A percentile compares a stretch with the other conserved stretches of the same genome.
phyloP scores from a whole-genome alignment of 768 basidiomycete species.

The Boletus rubescentipes region DNA sequence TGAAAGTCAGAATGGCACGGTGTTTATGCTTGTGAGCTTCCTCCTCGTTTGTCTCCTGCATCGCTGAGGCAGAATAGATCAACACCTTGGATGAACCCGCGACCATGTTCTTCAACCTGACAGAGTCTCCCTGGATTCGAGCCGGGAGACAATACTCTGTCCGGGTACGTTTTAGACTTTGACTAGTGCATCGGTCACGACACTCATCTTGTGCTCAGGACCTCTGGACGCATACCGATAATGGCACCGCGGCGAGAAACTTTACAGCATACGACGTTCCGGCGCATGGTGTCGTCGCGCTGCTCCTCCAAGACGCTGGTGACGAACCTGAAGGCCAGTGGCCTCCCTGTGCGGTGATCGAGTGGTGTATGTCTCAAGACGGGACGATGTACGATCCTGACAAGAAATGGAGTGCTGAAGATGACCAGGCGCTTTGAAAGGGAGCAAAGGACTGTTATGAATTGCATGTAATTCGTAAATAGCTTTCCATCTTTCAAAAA shows the following conservation, averaged over 20 bases:
- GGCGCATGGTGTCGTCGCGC: slow-evolving; percentile 66
- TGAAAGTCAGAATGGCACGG: slow-evolving; percentile 58
- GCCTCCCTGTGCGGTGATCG: slow-evolving; percentile 55
- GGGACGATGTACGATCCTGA: slow-evolving; percentile 43
- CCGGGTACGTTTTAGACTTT: slow-evolving; percentile 41
- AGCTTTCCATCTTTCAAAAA: no score
- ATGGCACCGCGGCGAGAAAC: slow-evolving; percentile 62
- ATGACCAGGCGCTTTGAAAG: slow-evolving; percentile 3
- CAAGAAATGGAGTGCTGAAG: slow-evolving; percentile 25
- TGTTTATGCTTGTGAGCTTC: slow-evolving; percentile 58
- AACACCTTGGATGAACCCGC: slow-evolving; percentile 58
- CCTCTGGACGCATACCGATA: slow-evolving; percentile 70
- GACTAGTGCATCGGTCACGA: neutral
- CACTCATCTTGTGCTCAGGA: slow-evolving; percentile 42
- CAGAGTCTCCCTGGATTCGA: slow-evolving; percentile 70
- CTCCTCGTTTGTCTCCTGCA: neutral
- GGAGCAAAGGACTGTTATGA: neutral
- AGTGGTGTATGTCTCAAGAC: slow-evolving; percentile 61
- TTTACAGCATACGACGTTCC: slow-evolving; percentile 55
- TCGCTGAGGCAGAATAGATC: slow-evolving; percentile 39
- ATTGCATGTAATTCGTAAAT: neutral
- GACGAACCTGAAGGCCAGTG: slow-evolving; percentile 59
- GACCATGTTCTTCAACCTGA: slow-evolving; percentile 59
- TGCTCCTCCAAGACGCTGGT: slow-evolving; percentile 64
- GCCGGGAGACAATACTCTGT: slow-evolving; percentile 66